Evolutionary conservation across 768 basidiomycete species (phyloP), one percentile per base, ranked within the genome.

Genomic region (Psilocybe cyanescens): DNA sequence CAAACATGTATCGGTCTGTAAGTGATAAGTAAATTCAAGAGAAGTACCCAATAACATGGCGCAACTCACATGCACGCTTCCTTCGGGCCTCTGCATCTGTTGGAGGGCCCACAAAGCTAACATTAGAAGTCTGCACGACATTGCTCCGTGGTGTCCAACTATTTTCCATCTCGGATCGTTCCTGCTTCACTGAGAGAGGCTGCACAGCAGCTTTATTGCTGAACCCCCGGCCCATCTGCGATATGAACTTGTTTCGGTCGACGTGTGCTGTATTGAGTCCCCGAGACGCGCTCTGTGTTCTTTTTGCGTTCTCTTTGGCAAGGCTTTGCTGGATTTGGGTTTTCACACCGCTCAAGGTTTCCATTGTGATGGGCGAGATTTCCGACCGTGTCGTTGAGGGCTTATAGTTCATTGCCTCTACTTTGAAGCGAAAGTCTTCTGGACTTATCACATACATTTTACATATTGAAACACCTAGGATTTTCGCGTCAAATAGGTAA

Each of bases 1-100:
- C 95, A 69, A 92, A 95, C 95, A 97, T 96, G 72, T 98, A 99
- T 30, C 92, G 85, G 81, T 89, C 91, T 93, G 41, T 28, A 19
- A 8, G 11, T 49, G 39, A 51, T 29, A 55, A 28, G 46, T 6
- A 30, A 49, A 11, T 8, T 17, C 9, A 8, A 54, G 41, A 29
- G 28, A 28, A 50, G 9, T 57, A 51, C 14, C 35, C 49, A 29
- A 48, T 4, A 12, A 24, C 33, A 19, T 41, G 37, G 41, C 8
- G 75, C 14, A 5, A 16, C 87, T 79, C 71, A 91, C 91, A 91
- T 37, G 81, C 78, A 35, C 87, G 82, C 58, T 75, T 78, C 60
- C 79, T 83, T 45, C 69, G 75, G 0, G 78, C 71, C n/a, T 73
- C 68, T 11, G 63, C 57, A 62, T 79, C 77, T 35, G 57, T 74